Percentiles rank a stretch among this genome's conserved stretches.
phyloP scores from a whole-genome alignment of 2,329 filamentous ascomycete genomes.

The Colletotrichum orchidophilum region DNA sequence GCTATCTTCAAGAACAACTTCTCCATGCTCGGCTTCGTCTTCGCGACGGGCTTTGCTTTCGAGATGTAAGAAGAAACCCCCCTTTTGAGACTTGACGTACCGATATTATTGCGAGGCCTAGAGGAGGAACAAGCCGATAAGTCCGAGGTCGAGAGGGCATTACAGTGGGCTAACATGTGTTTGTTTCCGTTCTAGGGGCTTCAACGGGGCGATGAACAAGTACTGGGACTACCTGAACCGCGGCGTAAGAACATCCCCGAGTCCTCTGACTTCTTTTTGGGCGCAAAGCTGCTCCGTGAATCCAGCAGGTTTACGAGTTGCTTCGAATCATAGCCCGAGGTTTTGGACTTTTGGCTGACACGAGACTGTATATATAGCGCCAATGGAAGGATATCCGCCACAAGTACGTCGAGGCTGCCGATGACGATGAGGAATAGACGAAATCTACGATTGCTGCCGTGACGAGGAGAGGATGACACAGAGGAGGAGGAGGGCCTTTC shows the following conservation, averaged over 20 bases:
- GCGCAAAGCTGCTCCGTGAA: neutral
- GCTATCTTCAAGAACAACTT: constrained; percentile 86
- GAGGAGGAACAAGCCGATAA: neutral
- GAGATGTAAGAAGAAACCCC: constrained; percentile 78
- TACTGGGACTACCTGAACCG: constrained; percentile 92
- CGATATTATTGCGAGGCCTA: neutral
- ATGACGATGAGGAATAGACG: constrained; percentile 66
- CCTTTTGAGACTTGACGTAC: neutral
- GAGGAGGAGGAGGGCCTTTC: neutral
- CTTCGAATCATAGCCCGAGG: neutral
- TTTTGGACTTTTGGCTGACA: constrained; percentile 42
- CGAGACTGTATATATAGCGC: constrained; percentile 65
- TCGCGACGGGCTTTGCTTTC: constrained; percentile 87
- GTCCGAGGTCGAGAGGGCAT: neutral
- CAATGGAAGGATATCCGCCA: constrained; percentile 99
- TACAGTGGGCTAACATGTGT: constrained; percentile 7
- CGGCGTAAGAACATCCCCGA: constrained; percentile 74
- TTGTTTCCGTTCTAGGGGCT: constrained; percentile 67
- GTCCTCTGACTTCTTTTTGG: neutral
- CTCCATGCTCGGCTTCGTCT: constrained; percentile 87
- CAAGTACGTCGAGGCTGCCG: constrained; percentile 79
- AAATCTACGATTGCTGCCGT: constrained; percentile 37
- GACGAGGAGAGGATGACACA: neutral
- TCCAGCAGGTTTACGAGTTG: neutral
- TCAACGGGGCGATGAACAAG: constrained; percentile 82